Evolutionary conservation across 768 basidiomycete species (phyloP), one percentile per base, ranked within the genome.

Genomic region (Mrakia frigida): DNA sequence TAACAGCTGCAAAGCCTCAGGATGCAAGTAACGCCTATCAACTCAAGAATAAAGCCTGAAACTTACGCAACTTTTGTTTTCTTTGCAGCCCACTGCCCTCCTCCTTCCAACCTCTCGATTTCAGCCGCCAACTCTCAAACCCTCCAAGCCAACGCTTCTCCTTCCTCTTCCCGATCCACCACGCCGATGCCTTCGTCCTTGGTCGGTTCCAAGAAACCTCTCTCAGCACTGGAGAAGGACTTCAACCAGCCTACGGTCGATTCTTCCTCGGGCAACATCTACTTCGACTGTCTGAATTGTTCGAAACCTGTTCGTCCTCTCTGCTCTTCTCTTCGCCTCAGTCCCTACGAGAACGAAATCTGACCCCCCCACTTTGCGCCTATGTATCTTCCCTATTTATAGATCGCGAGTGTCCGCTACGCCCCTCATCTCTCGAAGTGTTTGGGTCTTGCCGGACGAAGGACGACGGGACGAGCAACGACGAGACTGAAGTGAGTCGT

Each of bases 391-490:
- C 23, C 35, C 1, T 31, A 0, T 43, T 9, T n/a, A 1, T n/a
- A 72, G 71, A 72, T 60, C 23, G 71, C 59, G 9, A 59, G 53
- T 18, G 59, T 18, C 3, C 50, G 71, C 9, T 72, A 72, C 52
- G 71, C 71, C 3, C 71, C 71, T 28, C 71, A 72, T 60, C 71
- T 72, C 43, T 52, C 46, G 9, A 72, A 72, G 71, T 72, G 71
- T 59, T 23, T 59, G 39, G 71, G 71, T 10, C 50, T 56, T 4
- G 71, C 25, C 0, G 37, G 71, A 39, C 37, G 71, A 72, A 35
- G 53, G 71, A 72, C 52, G 31, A 72, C 71, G 35, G 71, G 46
- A 16, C 46, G 71, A 59, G 46, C 71, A 5, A 33, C 50, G 13
- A 46, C 43, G 35, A 60, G 53, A 18, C 43, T 35, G 71, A 72